Conservation (phyloP, 2,329 filamentous ascomycete species). For the Hypoxylon sp. region DNA sequence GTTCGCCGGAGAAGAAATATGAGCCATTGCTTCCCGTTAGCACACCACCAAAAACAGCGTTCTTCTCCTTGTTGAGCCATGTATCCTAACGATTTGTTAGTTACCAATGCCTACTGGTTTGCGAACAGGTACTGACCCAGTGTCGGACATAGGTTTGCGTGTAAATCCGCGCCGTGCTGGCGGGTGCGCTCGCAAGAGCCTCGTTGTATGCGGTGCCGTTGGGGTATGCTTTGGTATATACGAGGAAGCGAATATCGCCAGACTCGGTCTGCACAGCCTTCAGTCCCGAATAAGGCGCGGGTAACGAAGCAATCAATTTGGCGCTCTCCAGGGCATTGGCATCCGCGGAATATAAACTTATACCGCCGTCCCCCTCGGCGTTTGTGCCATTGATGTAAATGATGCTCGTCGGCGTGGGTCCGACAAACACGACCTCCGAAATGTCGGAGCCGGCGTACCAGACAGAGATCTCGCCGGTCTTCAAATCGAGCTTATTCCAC, state of each 20-base stretch:
- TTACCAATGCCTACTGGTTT: background rate
- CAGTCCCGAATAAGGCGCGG: conserved; percentile 58
- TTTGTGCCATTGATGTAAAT: conserved; percentile 66
- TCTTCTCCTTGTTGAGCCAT: conserved; percentile 69
- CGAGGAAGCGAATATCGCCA: conserved; percentile 58
- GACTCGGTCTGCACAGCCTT: conserved; percentile 54
- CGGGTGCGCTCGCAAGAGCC: conserved; percentile 61
- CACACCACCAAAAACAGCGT: conserved; percentile 73
- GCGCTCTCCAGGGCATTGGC: conserved; percentile 49
- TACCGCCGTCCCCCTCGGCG: conserved; percentile 60
- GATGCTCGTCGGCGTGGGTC: conserved; percentile 64
- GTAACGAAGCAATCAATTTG: conserved; percentile 56
- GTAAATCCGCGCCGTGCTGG: conserved; percentile 69
- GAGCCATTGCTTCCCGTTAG: conserved; percentile 55
- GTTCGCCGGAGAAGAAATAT: conserved; percentile 51
- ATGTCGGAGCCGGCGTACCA: conserved; percentile 68
- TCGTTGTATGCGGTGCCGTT: conserved; percentile 72
- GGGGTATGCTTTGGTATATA: conserved; percentile 67
- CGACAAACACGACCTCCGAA: conserved; percentile 70
- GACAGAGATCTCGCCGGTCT: conserved; percentile 66
- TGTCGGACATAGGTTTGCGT: conserved; percentile 71
- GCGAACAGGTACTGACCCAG: conserved; percentile 58
- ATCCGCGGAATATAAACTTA: conserved; percentile 59
- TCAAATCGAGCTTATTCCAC: conserved; percentile 70
- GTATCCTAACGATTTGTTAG: conserved; percentile 57